Evolutionary conservation across 2,329 filamentous ascomycete genomes (phyloP), one percentile per base, ranked within the genome.

Genomic region (Pseudogymnoascus sp.): DNA sequence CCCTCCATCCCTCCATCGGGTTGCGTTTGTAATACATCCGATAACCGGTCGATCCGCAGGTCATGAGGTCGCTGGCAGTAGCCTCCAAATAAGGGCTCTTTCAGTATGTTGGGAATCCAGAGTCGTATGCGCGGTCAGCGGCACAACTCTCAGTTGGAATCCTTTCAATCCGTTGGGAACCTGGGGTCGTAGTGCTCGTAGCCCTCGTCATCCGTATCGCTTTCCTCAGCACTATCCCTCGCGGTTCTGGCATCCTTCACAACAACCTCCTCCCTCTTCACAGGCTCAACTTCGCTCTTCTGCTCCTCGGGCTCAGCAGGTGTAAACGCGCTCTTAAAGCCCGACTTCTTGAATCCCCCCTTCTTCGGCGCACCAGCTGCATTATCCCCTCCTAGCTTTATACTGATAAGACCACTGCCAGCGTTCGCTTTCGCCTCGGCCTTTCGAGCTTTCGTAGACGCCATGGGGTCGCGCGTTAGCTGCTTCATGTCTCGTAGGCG

Each of bases 401-500:
- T 87, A 65, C 81, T 85, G 64, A 90, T 82, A 14, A 90, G 76
- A 2, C 83, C 86, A 22, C 71, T 69, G 7, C 83, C 84, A 11
- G 72, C 71, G 64, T 87, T 85, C 58, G 86, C 85, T 71, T 87
- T 88, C 59, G 86, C 86, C 71, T 90, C 86, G 35, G 85, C 84
- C 68, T 84, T 85, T n/a, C 86, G 79, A 2, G 87, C 85, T 67
- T 85, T 84, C 20, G 80, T 82, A 12, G 80, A 81, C 22, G 85
- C 86, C 60, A 80, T 81, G 1, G 88, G 86, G 66, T 91, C 87
- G 67, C 87, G 85, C 33, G 88, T 86, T 79, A 92, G 87, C 69
- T 89, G 86, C 75, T 91, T 91, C 89, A 93, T 92, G 69, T 94
- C 89, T 74, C 90, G 90, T 62, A 92, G 83, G 58, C 90, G 88